phyloP scores from a whole-genome alignment of 2,329 filamentous ascomycete species.

The Pezicula radicicola region DNA sequence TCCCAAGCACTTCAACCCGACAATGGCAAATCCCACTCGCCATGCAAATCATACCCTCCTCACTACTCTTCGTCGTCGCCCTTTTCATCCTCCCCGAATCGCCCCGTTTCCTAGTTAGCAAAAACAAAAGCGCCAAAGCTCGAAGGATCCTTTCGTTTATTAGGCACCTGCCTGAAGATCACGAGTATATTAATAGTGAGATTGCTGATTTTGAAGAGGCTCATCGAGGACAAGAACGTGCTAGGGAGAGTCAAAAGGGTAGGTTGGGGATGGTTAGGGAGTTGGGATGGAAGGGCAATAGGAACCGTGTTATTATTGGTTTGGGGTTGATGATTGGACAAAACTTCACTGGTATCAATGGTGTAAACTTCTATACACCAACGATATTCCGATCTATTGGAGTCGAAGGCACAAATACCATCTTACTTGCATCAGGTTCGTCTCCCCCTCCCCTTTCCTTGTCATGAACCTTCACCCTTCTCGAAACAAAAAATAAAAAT shows the following conservation, averaged over 20 bases:
- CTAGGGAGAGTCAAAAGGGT: neutral
- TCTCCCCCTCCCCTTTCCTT: neutral
- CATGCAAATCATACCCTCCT: constrained; percentile 30
- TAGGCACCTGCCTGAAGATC: constrained; percentile 4
- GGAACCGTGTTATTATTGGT: constrained; percentile 16
- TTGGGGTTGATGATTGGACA: constrained; percentile 20
- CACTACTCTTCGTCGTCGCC: constrained; percentile 21
- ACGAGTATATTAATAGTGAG: constrained; percentile 14
- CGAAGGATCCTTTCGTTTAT: constrained; percentile 13
- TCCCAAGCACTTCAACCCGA: constrained; percentile 6
- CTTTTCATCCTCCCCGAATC: constrained; percentile 68
- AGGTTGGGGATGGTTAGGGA: constrained; percentile 8
- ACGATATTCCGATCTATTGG: constrained; percentile 21
- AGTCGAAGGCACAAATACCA: constrained; percentile 16
- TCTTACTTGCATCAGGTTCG: constrained; percentile 18
- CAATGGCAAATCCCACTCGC: constrained; percentile 34
- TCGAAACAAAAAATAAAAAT: no score
- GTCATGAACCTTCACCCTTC: no score
- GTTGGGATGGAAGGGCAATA: constrained; percentile 19
- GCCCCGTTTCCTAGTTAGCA: constrained; percentile 42
- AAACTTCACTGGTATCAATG: constrained; percentile 22
- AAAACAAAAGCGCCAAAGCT: constrained; percentile 7
- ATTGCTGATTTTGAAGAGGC: constrained; percentile 17
- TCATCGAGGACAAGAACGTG: constrained; percentile 10
- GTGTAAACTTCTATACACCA: constrained; percentile 24